Conservation (phyloP, 768 basidiomycete genomes). For the Suillus variegatus region DNA sequence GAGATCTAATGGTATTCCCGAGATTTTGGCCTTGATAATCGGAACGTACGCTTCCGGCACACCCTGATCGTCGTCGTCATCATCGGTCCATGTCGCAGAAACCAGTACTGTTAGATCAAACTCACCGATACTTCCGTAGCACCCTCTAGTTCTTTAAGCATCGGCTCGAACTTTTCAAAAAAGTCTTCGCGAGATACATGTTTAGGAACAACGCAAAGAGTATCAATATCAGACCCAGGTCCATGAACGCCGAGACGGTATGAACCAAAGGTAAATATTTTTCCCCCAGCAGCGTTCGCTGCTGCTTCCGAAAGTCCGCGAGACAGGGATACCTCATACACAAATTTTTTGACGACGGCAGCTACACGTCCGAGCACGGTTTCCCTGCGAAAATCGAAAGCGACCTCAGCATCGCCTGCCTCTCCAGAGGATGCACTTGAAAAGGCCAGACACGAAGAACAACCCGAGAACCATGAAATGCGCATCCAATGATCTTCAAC, state of each 20-base stretch:
- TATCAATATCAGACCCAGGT: conserved; percentile 96
- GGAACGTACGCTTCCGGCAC: conserved; percentile 98
- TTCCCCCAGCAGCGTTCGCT: conserved; percentile 89
- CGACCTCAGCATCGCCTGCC: conserved; percentile 21
- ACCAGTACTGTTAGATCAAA: conserved; percentile 18
- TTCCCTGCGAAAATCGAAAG: conserved; percentile 59
- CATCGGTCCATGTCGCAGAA: conserved; percentile 7
- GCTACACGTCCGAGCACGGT: conserved; percentile 89
- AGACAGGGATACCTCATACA: conserved; percentile 74
- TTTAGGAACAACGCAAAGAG: conserved; percentile 95
- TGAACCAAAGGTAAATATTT: conserved; percentile 99
- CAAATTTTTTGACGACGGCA: conserved; percentile 90
- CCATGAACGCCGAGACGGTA: conserved; percentile 98
- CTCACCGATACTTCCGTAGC: conserved; percentile 88
- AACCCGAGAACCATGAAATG: background rate
- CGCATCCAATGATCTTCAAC: background rate
- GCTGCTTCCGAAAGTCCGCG: conserved; percentile 86
- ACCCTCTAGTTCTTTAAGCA: conserved; percentile 83
- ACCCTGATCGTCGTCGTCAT: conserved; percentile 50
- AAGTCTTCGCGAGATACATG: conserved; percentile 96
- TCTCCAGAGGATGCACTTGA: conserved; percentile 4
- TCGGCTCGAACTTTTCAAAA: conserved; percentile 86
- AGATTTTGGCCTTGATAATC: conserved; percentile 88
- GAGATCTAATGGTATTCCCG: conserved; percentile 92
- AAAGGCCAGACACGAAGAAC: background rate